A percentile compares a stretch with the other conserved stretches of the same genome.
Evolutionary conservation across 208 protist species (phyloP).

Genomic region (Leishmania arabica): DNA sequence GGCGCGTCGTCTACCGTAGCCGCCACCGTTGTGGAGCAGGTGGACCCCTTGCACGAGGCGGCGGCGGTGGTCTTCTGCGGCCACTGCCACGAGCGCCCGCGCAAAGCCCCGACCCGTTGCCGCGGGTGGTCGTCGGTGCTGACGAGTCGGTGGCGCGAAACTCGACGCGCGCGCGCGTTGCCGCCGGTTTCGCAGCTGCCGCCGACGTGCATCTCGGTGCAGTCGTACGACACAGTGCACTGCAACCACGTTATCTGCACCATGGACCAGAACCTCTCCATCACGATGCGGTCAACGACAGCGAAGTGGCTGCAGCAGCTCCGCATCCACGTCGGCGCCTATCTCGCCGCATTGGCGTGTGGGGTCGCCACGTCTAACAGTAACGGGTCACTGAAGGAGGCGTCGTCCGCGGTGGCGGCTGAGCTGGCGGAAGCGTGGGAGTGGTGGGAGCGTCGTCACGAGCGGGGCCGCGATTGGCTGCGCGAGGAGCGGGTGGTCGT

Average conservation of each 20-base stretch:
- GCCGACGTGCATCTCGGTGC: slow-evolving; percentile 44
- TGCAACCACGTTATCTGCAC: slow-evolving; percentile 46
- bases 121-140: slow-evolving; percentile 80
- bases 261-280: slow-evolving; percentile 55
- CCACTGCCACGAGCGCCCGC: slow-evolving; percentile 42
- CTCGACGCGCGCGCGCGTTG: slow-evolving; percentile 55
- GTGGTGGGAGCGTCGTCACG: slow-evolving; percentile 69
- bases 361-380: slow-evolving; percentile 3
- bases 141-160: slow-evolving; percentile 79
- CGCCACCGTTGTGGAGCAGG: slow-evolving; percentile 39
- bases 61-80: slow-evolving; percentile 76
- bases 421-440: slow-evolving; percentile 68
- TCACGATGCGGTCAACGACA: slow-evolving; percentile 71
- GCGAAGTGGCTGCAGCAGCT: slow-evolving; percentile 72
- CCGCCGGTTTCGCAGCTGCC: slow-evolving; percentile 81
- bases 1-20: slow-evolving; percentile 2
- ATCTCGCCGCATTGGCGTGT: slow-evolving; percentile 37
- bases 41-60: slow-evolving; percentile 53
- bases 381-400: not conserved
- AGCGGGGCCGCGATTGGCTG: slow-evolving; percentile 60
- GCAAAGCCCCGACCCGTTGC: slow-evolving; percentile 54
- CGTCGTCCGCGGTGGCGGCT: slow-evolving; percentile 7
- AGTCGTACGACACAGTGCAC: slow-evolving; percentile 76
- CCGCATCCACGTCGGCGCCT: slow-evolving; percentile 41
- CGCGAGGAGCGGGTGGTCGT: slow-evolving; percentile 62